phyloP scores from a whole-genome alignment of 1,284 basidiomycete genomes.

The Amylostereum areolatum region DNA sequence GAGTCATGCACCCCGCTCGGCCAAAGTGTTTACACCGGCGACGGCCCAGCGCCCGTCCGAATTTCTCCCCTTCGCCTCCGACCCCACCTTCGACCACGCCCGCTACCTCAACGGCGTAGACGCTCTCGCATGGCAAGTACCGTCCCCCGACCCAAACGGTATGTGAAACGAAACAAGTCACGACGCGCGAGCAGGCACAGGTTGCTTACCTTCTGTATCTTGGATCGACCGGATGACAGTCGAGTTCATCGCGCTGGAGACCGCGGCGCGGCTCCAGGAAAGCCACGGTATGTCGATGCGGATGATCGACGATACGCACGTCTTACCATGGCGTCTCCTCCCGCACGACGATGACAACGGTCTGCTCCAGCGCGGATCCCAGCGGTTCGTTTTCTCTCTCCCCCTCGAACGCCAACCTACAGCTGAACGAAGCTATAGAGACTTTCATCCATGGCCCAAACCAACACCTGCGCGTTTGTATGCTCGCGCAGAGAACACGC shows the following conservation, averaged over 20 bases:
- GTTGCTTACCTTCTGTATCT: conserved; percentile 12
- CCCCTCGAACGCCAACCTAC: neutral
- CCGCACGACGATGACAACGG: conserved; percentile 17
- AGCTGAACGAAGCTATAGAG: neutral
- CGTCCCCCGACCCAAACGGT: conserved; percentile 39
- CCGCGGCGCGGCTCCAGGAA: conserved; percentile 29
- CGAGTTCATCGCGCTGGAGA: conserved; percentile 38
- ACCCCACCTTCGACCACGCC: conserved; percentile 35
- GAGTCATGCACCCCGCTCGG: conserved; percentile 40
- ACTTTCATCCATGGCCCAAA: neutral
- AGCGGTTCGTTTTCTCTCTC: conserved; percentile 23
- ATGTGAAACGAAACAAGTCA: neutral
- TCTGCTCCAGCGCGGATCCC: conserved; percentile 22
- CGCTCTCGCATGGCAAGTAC: conserved; percentile 37
- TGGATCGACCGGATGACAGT: conserved; percentile 23
- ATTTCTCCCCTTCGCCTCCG: conserved; percentile 50
- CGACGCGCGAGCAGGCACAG: conserved; percentile 5
- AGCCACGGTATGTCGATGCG: conserved; percentile 26
- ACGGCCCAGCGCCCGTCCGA: conserved; percentile 43
- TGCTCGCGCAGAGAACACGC: neutral
- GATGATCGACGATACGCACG: conserved; percentile 32
- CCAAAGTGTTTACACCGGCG: conserved; percentile 40
- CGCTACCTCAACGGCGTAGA: conserved; percentile 32
- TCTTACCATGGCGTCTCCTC: conserved; percentile 29
- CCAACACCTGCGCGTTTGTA: neutral